phyloP scores from a whole-genome alignment of 208 protist genomes.

The Strigomonas oncopelti region DNA sequence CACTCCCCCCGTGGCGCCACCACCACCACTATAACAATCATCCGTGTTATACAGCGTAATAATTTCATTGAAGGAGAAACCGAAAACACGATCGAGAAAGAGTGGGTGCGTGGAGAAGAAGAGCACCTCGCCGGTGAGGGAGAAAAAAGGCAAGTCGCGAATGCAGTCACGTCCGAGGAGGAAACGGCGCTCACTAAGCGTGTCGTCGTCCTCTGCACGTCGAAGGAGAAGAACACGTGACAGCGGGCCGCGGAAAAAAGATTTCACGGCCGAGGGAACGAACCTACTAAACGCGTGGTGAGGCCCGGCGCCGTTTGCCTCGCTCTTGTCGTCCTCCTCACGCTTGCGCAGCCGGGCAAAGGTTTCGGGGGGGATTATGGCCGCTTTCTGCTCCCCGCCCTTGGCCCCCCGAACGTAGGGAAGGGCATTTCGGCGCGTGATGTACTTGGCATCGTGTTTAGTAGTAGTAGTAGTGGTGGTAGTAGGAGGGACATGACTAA shows the following conservation, averaged over 20 bases:
- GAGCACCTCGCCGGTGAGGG: conserved; percentile 33
- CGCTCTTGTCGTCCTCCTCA: neutral
- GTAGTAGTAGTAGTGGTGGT: no score
- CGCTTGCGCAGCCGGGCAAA: neutral
- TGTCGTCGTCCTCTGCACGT: neutral
- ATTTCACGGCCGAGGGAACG: neutral
- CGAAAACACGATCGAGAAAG: conserved; percentile 62
- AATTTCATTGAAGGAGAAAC: conserved; percentile 15
- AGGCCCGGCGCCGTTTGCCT: neutral
- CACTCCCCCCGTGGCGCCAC: no score
- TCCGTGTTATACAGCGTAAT: neutral
- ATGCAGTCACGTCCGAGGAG: conserved; percentile 52
- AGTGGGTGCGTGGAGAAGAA: conserved; percentile 69
- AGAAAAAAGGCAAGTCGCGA: conserved; percentile 68
- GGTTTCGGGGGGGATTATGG: neutral
- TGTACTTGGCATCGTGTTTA: neutral
- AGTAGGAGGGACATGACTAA: no score
- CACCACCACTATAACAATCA: conserved; percentile 19
- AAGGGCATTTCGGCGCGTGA: neutral
- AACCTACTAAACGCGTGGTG: neutral
- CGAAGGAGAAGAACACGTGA: neutral
- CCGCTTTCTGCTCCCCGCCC: neutral
- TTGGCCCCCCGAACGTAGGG: neutral
- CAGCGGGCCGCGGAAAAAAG: neutral
- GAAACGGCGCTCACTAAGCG: neutral